Evolutionary conservation across 2,329 filamentous ascomycete species (phyloP).

Genomic region (Pezicula radicicola): DNA sequence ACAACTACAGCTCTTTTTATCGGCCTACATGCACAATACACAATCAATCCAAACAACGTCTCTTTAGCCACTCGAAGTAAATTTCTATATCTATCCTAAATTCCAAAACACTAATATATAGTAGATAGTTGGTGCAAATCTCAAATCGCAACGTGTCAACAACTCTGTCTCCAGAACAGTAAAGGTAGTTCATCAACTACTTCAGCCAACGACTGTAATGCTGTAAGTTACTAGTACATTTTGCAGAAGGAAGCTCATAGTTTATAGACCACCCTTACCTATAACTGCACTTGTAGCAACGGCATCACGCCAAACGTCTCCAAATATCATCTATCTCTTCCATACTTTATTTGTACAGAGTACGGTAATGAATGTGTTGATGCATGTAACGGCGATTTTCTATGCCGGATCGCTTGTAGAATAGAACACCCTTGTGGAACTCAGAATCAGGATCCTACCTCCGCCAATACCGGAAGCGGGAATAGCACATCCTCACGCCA

Average conservation of each 20-base stretch:
- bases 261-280: constrained; percentile 54
- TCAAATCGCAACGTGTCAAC: constrained; percentile 62
- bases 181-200: constrained; percentile 34
- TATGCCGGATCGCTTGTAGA: constrained; percentile 60
- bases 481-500: too few species aligned
- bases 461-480: too few species aligned
- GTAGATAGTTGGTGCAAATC: constrained; percentile 62
- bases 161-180: constrained; percentile 63
- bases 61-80: constrained; percentile 38
- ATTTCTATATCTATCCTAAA: too few species aligned
- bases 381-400: constrained; percentile 51
- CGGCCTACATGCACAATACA: constrained; percentile 53
- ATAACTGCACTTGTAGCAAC: constrained; percentile 69
- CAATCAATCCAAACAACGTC: constrained; percentile 61
- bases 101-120: constrained; percentile 20
- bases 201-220: constrained; percentile 62
- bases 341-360: constrained; percentile 72
- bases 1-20: constrained; percentile 39
- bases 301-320: constrained; percentile 66
- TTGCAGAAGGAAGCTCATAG: neutral
- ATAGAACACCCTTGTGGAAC: constrained; percentile 72
- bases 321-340: constrained; percentile 74
- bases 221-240: constrained; percentile 41
- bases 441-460: constrained; percentile 38
- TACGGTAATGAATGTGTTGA: constrained; percentile 67